phyloP scores from a whole-genome alignment of 75 land plant genomes.

The Selaginella tamariscina region DNA sequence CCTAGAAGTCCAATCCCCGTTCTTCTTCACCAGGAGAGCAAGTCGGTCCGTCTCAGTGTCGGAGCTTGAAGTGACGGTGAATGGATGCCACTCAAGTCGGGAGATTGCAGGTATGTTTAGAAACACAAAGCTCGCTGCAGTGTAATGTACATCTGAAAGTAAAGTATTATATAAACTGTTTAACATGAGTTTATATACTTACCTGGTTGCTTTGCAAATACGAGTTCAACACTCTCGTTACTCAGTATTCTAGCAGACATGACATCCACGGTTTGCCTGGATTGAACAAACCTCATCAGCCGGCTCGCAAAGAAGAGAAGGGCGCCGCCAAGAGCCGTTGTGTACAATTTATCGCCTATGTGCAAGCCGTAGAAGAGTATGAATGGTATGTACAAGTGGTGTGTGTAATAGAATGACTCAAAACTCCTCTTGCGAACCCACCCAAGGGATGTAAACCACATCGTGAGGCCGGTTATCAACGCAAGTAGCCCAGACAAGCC shows the following conservation, averaged over 20 bases:
- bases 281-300: constrained; percentile 25
- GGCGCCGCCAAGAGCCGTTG: constrained; percentile 9
- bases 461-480: constrained; percentile 17
- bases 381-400: constrained; percentile 27
- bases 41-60: constrained; percentile 46
- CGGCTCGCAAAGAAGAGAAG: constrained; percentile 24
- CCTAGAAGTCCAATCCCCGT: constrained; percentile 58
- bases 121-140: constrained; percentile 72
- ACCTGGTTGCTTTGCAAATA: constrained; percentile 25
- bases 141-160: constrained; percentile 55
- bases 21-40: constrained; percentile 61
- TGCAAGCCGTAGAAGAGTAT: constrained; percentile 25
- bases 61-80: constrained; percentile 87
- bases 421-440: constrained; percentile 17
- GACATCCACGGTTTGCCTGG: constrained; percentile 14
- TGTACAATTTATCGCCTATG: constrained; percentile 21
- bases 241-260: constrained; percentile 18
- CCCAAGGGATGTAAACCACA: constrained; percentile 27
- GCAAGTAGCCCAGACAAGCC: constrained; percentile 21
- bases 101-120: constrained; percentile 68
- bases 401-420: constrained; percentile 34
- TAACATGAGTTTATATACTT: constrained; percentile 1
- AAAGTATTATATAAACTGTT: background rate
- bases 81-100: constrained; percentile 90
- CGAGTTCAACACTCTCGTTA: constrained; percentile 23